Conservation (phyloP, 345 rosid species). For the Hevea brasiliensis region DNA sequence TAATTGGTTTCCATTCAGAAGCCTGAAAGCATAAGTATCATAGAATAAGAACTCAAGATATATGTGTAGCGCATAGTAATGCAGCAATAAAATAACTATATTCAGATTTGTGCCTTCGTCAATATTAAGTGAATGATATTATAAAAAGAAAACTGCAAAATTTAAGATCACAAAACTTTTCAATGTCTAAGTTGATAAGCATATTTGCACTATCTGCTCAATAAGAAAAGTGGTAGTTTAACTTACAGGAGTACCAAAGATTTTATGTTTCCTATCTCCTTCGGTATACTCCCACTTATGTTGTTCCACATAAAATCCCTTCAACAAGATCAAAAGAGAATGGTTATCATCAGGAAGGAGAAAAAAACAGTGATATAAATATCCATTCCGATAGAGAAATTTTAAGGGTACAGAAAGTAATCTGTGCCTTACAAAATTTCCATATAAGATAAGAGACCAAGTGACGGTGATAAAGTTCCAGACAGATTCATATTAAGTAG, state of each 20-base stretch:
- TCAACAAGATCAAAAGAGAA: constrained; percentile 22
- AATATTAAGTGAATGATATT: background rate
- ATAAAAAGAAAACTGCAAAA: background rate
- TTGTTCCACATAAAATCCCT: constrained; percentile 99
- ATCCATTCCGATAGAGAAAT: background rate
- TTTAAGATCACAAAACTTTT: background rate
- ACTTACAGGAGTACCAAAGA: constrained; percentile 85
- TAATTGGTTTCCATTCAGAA: constrained; percentile 81
- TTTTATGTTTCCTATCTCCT: constrained; percentile 79
- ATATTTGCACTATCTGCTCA: background rate
- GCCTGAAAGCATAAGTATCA: constrained; percentile 52
- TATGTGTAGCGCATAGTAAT: background rate
- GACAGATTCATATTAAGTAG: constrained; percentile 67
- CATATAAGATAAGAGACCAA: constrained; percentile 66
- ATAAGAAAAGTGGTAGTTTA: constrained; percentile 14
- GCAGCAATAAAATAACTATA: background rate
- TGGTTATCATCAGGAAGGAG: constrained; percentile 12
- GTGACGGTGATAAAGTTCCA: constrained; percentile 77
- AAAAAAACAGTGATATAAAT: background rate
- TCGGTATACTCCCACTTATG: constrained; percentile 76
- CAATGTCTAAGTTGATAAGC: background rate
- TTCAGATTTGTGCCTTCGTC: background rate
- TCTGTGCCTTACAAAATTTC: constrained; percentile 59
- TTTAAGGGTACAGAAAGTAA: background rate
- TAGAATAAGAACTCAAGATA: constrained; percentile 24